These are phyloP conservation scores for Colletotrichum theobromicola DNA, from an alignment of 2,329 filamentous ascomycete genomes.

Conservation along the genomic window DNA sequence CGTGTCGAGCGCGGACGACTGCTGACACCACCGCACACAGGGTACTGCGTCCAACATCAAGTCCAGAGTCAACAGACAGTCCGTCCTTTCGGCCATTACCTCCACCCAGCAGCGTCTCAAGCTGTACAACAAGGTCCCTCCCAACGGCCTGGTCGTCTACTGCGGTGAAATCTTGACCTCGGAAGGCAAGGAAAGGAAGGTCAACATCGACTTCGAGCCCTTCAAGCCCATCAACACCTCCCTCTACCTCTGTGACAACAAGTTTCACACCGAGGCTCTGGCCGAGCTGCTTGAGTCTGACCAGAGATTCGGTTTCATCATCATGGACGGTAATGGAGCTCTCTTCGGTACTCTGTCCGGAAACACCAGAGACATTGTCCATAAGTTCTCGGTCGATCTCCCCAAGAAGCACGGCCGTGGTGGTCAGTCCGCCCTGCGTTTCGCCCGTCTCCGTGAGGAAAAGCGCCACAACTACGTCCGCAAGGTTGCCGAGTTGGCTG, in stretches of 20 bases:
- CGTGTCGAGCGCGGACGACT: conserved; percentile 6
- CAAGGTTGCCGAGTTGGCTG: conserved; percentile 96
- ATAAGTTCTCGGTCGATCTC: conserved; percentile 98
- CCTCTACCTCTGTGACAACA: conserved; percentile 99
- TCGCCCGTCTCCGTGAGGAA: conserved; percentile 98
- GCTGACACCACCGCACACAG: conserved; percentile 49
- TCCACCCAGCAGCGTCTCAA: conserved; percentile 99
- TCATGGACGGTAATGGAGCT: conserved; percentile 99
- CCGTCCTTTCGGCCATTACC: conserved; percentile 96
- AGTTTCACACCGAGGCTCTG: conserved; percentile 97
- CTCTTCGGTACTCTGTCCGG: conserved; percentile 96
- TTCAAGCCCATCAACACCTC: conserved; percentile 99
- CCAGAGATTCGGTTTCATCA: conserved; percentile 99
- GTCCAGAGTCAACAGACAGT: conserved; percentile 98
- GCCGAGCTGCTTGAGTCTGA: conserved; percentile 98
- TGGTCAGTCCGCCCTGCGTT: conserved; percentile 99
- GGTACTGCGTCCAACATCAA: conserved; percentile 99
- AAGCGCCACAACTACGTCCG: conserved; percentile 99
- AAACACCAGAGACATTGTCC: conserved; percentile 94
- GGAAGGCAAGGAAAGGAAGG: conserved; percentile 98
- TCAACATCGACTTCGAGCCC: conserved; percentile 99
- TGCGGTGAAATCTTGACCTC: conserved; percentile 99
- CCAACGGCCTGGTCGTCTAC: conserved; percentile 97
- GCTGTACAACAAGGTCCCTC: conserved; percentile 98
- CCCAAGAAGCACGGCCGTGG: conserved; percentile 99